Percentiles rank a stretch among this genome's conserved stretches.
These are phyloP conservation scores for Blastomyces emzantsi DNA, from an alignment of 2,329 filamentous ascomycete species.

Conservation along the genomic window DNA sequence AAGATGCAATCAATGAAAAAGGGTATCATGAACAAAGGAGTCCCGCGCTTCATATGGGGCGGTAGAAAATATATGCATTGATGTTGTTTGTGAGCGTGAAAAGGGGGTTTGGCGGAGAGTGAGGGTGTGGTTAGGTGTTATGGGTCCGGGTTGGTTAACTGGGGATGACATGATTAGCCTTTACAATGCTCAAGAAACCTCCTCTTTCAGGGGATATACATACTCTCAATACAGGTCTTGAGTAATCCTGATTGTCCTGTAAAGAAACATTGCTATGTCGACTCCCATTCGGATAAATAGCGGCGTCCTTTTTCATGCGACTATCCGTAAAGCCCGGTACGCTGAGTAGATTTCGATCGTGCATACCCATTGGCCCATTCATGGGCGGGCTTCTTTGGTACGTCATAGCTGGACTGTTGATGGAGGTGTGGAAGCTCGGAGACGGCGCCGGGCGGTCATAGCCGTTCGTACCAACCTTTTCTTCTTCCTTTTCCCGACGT, in stretches of 20 bases:
- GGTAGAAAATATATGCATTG: conserved; percentile 6
- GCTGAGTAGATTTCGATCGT: conserved; percentile 9
- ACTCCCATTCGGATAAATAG: conserved; percentile 34
- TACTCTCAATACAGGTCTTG: conserved; percentile 37
- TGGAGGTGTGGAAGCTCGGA: conserved; percentile 16
- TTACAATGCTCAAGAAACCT: not conserved
- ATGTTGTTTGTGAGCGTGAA: not conserved
- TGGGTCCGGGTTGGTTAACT: conserved; percentile 18
- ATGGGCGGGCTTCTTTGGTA: conserved; percentile 2
- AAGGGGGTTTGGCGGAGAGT: not conserved
- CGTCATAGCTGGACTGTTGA: conserved; percentile 1
- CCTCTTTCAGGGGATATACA: conserved; percentile 15
- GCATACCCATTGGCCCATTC: not conserved
- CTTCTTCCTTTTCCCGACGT: conserved; percentile 19
- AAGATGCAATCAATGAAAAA: conserved; percentile 1
- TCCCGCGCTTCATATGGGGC: not conserved
- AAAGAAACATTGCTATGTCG: conserved; percentile 39
- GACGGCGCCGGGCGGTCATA: conserved; percentile 17
- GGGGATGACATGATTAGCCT: not conserved
- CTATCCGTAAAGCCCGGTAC: conserved; percentile 35
- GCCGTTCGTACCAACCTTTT: conserved; percentile 8
- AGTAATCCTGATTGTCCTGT: conserved; percentile 42
- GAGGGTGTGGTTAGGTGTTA: not conserved
- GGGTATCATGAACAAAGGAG: conserved; percentile 5
- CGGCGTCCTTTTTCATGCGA: conserved; percentile 36